Conservation (phyloP, 1,284 basidiomycete genomes). For the Cutaneotrichosporon mucoides region DNA sequence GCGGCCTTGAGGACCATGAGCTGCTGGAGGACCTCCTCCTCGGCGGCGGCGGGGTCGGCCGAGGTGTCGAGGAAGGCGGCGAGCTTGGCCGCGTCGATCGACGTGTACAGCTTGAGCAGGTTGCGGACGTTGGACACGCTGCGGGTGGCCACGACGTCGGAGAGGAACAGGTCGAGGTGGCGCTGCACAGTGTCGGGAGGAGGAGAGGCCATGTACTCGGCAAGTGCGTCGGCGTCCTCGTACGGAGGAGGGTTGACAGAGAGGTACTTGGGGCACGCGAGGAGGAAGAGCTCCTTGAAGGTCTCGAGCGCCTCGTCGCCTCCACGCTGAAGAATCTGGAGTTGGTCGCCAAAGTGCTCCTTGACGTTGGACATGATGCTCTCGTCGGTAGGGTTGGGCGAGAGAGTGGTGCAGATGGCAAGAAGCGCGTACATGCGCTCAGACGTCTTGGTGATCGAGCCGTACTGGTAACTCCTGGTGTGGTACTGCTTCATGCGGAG, state of each 20-base stretch:
- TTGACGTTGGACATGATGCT: constrained; percentile 89
- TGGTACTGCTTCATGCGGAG: constrained; percentile 91
- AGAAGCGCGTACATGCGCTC: constrained; percentile 97
- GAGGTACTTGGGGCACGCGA: constrained; percentile 96
- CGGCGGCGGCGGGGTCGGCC: constrained; percentile 42
- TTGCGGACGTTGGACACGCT: constrained; percentile 81
- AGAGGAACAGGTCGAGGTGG: constrained; percentile 74
- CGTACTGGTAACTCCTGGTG: constrained; percentile 92
- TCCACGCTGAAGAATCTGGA: constrained; percentile 70
- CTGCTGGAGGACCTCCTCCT: constrained; percentile 92
- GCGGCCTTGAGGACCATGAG: constrained; percentile 95
- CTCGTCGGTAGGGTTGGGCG: constrained; percentile 85
- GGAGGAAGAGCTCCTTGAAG: constrained; percentile 91
- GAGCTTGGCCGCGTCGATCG: constrained; percentile 84
- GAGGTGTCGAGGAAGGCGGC: constrained; percentile 67
- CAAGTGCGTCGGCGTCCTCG: constrained; percentile 69
- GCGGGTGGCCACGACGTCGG: constrained; percentile 69
- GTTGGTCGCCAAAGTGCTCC: constrained; percentile 89
- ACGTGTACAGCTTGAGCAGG: constrained; percentile 93
- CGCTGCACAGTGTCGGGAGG: constrained; percentile 74
- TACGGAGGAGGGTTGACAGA: constrained; percentile 89
- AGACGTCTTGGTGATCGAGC: constrained; percentile 97
- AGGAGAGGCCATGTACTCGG: constrained; percentile 54
- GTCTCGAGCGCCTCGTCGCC: constrained; percentile 68
- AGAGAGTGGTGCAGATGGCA: constrained; percentile 86